phyloP scores from a whole-genome alignment of 768 basidiomycete genomes.

The Coprinopsis marcescibilis region DNA sequence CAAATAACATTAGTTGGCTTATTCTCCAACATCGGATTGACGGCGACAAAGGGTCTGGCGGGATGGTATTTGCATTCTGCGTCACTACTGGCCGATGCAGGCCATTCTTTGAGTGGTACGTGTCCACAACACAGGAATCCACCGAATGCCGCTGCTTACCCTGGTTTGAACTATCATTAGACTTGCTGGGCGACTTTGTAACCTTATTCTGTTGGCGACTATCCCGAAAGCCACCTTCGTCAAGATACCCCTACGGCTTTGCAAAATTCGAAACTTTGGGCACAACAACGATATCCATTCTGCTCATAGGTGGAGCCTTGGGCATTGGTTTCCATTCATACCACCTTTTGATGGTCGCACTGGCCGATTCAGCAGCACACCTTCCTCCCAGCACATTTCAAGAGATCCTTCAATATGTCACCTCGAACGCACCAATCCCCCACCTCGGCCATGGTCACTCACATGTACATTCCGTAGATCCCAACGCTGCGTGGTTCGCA shows the following conservation, averaged over 20 bases:
- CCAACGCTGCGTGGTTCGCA: constrained; percentile 97
- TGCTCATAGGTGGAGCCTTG: constrained; percentile 78
- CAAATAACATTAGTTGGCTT: constrained; percentile 84
- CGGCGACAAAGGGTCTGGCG: constrained; percentile 77
- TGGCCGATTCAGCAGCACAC: constrained; percentile 58
- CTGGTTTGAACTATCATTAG: constrained; percentile 27
- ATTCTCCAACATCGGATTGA: constrained; percentile 75
- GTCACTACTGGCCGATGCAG: constrained; percentile 87
- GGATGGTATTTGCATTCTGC: constrained; percentile 91
- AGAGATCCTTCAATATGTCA: constrained; percentile 52
- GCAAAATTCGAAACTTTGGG: constrained; percentile 95
- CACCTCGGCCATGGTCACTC: constrained; percentile 48
- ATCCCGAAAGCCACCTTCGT: constrained; percentile 75
- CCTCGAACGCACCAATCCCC: constrained; percentile 51
- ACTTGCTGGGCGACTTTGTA: constrained; percentile 86
- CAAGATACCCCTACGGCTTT: constrained; percentile 79
- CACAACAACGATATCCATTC: constrained; percentile 82
- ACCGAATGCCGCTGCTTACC: neutral
- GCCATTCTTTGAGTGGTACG: constrained; percentile 83
- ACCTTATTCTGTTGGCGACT: constrained; percentile 86
- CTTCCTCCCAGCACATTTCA: constrained; percentile 61
- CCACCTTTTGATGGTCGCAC: constrained; percentile 68
- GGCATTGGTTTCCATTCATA: constrained; percentile 91
- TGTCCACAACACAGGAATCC: constrained; percentile 17
- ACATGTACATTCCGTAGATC: constrained; percentile 67